Base-by-base conservation (phyloP, 257 asterid species). In the Capsicum chinense region DNA sequence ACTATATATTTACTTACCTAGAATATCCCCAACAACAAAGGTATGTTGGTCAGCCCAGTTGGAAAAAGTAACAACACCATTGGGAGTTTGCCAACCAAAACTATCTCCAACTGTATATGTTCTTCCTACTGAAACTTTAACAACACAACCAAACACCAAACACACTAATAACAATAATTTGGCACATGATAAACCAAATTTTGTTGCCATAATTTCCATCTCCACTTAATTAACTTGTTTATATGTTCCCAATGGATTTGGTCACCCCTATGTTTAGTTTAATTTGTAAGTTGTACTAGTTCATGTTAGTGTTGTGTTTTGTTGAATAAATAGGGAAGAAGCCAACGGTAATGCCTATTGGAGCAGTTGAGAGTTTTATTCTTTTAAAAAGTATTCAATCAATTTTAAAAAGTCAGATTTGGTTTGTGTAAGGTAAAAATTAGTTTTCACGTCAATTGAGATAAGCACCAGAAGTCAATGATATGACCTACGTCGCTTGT, bases 1-100 rank as follows among this genome's bases (percentile, higher is more conserved):
- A 14, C 3, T 57, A 57, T 57, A 26, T 52, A 16, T 6, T 66
- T 56, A 16, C 10, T 66, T 56, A 83, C 88, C 86, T n/a, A 86
- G 64, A 16, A 59, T 13, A 48, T 86, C 88, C 7, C 86, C 88
- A 21, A 80, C 83, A 52, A 54, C 58, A 50, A 69, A 83, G 2
- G 69, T 70, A 19, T 64, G 54, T 50, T 62, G 86, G 69, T 70
- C 68, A 57, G 80, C 85, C 85, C 85, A 83, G 21, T 66, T 14
- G 33, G 85, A 63, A 59, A n/a, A 82, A 83, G 85, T 54, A 67
- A 44, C 11, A 67, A 9, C 84, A 54, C 80, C 80, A 83, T 14
- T 42, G 35, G 80, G n/a, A 2, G 79, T 67, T n/a, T 39, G 35
- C 85, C 85, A 83, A 33, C 68, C 80, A 54, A 21, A 2, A 67